These are phyloP conservation scores for Aspergillus sparsus DNA, from an alignment of 495 filamentous ascomycete genomes.

Conservation along the genomic window DNA sequence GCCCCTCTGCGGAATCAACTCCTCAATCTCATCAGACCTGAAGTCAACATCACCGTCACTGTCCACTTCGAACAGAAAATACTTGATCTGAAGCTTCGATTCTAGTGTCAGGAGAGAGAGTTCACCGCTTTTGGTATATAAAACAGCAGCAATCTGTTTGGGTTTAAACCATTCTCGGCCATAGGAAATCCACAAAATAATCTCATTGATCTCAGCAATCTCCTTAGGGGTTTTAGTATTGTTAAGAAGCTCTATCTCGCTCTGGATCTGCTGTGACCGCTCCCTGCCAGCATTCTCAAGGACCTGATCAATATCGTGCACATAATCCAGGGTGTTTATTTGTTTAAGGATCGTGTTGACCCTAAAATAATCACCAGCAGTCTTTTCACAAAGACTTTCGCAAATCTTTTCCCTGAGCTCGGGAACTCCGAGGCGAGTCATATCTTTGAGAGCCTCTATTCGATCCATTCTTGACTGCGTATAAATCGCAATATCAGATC, in stretches of 20 bases:
- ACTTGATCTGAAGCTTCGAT: slow-evolving; percentile 39
- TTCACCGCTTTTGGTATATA: slow-evolving; percentile 23
- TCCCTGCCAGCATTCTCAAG: slow-evolving; percentile 39
- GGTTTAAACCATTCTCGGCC: slow-evolving; percentile 30
- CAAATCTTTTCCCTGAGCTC: slow-evolving; percentile 36
- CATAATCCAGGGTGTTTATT: slow-evolving; percentile 37
- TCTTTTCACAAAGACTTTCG: slow-evolving; percentile 33
- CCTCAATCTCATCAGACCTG: slow-evolving; percentile 24
- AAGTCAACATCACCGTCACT: slow-evolving; percentile 36
- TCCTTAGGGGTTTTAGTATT: slow-evolving; percentile 37
- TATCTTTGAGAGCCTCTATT: slow-evolving; percentile 26
- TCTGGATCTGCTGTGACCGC: slow-evolving; percentile 36
- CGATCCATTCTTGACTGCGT: slow-evolving; percentile 26
- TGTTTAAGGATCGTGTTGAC: slow-evolving; percentile 38
- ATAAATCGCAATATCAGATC: slow-evolving; percentile 37
- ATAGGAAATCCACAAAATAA: slow-evolving; percentile 39
- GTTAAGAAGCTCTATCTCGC: slow-evolving; percentile 38
- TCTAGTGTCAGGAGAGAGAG: slow-evolving; percentile 38
- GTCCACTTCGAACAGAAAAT: slow-evolving; percentile 36
- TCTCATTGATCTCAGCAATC: slow-evolving; percentile 43
- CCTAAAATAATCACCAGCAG: slow-evolving; percentile 39
- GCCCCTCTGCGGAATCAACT: slow-evolving; percentile 17
- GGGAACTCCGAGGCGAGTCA: slow-evolving; percentile 25
- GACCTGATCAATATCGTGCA: slow-evolving; percentile 39
- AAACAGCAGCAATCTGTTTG: slow-evolving; percentile 23